Conservation (phyloP, 805 yeast species). For the Metschnikowia proteae region DNA sequence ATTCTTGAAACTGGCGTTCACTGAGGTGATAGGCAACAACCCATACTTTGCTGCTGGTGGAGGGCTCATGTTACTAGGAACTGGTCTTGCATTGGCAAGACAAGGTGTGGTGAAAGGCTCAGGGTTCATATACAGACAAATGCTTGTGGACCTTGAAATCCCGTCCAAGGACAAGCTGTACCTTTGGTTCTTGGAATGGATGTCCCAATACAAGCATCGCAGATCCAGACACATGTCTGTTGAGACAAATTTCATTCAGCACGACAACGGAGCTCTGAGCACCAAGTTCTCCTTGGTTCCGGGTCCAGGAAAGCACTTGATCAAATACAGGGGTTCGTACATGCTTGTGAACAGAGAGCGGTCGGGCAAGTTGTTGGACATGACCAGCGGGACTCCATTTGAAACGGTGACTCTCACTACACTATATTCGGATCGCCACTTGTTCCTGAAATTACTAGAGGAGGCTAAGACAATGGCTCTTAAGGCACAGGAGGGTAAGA, state of each 20-base stretch:
- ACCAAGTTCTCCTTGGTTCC: constrained; percentile 91
- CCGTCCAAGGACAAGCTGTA: constrained; percentile 92
- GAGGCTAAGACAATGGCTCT: constrained; percentile 87
- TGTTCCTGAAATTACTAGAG: constrained; percentile 65
- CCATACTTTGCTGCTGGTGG: constrained; percentile 99
- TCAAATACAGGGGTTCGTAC: constrained; percentile 80
- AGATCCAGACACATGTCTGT: constrained; percentile 83
- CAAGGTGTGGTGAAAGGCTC: constrained; percentile 63
- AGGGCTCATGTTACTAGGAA: constrained; percentile 94
- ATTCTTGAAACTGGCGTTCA: constrained; percentile 37
- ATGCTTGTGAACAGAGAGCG: constrained; percentile 88
- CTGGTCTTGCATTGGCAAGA: constrained; percentile 74
- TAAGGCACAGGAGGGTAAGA: constrained; percentile 82
- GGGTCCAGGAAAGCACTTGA: constrained; percentile 93
- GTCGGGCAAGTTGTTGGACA: constrained; percentile 81
- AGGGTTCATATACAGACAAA: constrained; percentile 68
- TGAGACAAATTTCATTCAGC: constrained; percentile 81
- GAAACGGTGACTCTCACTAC: constrained; percentile 96
- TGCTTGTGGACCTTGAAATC: constrained; percentile 88
- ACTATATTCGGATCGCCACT: constrained; percentile 68
- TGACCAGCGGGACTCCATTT: constrained; percentile 89
- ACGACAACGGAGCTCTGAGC: constrained; percentile 85
- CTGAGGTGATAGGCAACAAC: constrained; percentile 59
- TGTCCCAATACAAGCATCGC: constrained; percentile 76
- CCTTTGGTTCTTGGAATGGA: constrained; percentile 94